A percentile compares a stretch with the other conserved stretches of the same genome.
Evolutionary conservation across 257 asterid genomes (phyloP).

Genomic region (Lycium barbarum): DNA sequence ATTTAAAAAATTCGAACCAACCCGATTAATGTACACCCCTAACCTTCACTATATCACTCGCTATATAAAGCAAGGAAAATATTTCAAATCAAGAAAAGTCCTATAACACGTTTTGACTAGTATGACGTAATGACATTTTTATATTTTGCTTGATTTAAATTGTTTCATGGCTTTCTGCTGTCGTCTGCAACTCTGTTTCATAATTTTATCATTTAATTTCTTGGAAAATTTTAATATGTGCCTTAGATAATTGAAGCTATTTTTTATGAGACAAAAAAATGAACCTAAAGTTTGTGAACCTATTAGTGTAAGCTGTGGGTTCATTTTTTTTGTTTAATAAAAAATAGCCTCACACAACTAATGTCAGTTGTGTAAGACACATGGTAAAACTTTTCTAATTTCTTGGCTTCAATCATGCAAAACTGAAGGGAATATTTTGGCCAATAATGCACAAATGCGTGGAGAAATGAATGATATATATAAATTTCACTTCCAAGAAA

Average conservation of each 20-base stretch:
- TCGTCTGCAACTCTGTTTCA: neutral
- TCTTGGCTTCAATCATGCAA: neutral
- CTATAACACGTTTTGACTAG: neutral
- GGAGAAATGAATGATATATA: neutral
- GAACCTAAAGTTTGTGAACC: too few species aligned
- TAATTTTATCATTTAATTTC: neutral
- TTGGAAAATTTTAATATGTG: too few species aligned
- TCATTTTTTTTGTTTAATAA: too few species aligned
- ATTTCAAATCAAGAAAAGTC: slow-evolving; percentile 9
- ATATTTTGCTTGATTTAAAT: neutral
- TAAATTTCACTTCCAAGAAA: slow-evolving; percentile 20
- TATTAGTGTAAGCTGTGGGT: too few species aligned
- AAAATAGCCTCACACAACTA: too few species aligned
- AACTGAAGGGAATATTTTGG: neutral
- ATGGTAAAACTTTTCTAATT: neutral
- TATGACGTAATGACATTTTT: neutral
- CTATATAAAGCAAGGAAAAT: neutral
- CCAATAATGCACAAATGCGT: slow-evolving; percentile 6
- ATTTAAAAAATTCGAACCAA: too few species aligned
- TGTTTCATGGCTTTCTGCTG: neutral
- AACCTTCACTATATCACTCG: too few species aligned
- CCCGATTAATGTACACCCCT: too few species aligned
- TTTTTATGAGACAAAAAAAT: too few species aligned
- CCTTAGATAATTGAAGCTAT: too few species aligned
- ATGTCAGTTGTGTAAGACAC: too few species aligned